phyloP scores from a whole-genome alignment of 768 basidiomycete genomes.

The Mycena galericulata region DNA sequence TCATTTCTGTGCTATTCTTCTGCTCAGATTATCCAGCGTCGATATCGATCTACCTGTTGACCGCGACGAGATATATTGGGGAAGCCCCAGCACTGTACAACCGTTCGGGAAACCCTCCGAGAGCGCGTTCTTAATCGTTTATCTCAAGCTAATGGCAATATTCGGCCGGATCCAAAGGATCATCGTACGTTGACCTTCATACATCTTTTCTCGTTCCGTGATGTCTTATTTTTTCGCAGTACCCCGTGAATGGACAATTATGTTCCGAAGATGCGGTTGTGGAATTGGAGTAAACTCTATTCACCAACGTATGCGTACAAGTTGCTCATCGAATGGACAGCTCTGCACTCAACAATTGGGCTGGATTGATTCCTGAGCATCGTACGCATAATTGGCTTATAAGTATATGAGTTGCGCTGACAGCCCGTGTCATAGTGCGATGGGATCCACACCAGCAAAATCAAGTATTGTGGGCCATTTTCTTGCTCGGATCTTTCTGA shows the following conservation, averaged over 20 bases:
- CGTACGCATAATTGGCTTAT: not conserved
- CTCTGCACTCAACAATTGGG: conserved; percentile 28
- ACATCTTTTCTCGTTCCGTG: not conserved
- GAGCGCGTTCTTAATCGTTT: not conserved
- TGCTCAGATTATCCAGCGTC: conserved; percentile 52
- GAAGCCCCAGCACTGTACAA: not conserved
- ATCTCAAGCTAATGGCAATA: conserved; percentile 15
- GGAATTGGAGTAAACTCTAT: conserved; percentile 15
- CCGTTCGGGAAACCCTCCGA: not conserved
- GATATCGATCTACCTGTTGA: conserved; percentile 77
- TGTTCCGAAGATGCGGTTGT: not conserved
- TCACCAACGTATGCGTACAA: not conserved
- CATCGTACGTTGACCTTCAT: conserved; percentile 11
- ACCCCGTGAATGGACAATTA: conserved; percentile 7
- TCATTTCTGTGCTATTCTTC: not conserved
- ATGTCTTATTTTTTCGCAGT: conserved; percentile 5
- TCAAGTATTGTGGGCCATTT: not conserved
- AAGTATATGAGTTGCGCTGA: not conserved
- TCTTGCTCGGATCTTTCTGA: not conserved
- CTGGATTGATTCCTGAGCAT: conserved; percentile 18
- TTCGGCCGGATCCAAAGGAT: conserved; percentile 16
- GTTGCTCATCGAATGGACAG: not conserved
- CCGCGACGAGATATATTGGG: conserved; percentile 41
- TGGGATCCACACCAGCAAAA: conserved; percentile 30
- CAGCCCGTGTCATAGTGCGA: conserved; percentile 2